These are phyloP conservation scores for Volvox reticuliferus DNA, from an alignment of 139 green algal genomes.

Conservation along the genomic window DNA sequence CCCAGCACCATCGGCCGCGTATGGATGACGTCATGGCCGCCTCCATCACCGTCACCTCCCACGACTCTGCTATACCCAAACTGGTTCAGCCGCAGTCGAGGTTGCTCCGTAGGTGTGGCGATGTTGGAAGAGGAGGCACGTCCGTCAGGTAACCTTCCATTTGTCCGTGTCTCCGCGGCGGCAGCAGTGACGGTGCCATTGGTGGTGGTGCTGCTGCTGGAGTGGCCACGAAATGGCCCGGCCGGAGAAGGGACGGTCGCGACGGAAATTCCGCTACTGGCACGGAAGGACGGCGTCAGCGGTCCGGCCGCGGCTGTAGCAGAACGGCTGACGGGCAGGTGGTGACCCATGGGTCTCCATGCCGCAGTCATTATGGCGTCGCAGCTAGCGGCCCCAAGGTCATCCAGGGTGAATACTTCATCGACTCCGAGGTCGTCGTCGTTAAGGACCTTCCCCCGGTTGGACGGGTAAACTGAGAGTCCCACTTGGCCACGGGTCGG, in stretches of 20 bases:
- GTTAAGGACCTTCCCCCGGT: neutral
- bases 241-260: neutral
- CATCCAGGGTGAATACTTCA: constrained; percentile 32
- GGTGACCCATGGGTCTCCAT: neutral
- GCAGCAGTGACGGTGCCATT: neutral
- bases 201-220: too few species aligned
- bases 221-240: too few species aligned
- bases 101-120: neutral
- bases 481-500: neutral
- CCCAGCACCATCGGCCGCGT: constrained; percentile 2
- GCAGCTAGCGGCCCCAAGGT: neutral
- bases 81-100: constrained; percentile 1
- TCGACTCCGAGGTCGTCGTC: neutral
- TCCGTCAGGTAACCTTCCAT: neutral
- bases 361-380: neutral
- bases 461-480: neutral
- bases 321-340: neutral
- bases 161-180: neutral
- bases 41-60: neutral
- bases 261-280: neutral
- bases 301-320: neutral
- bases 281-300: neutral
- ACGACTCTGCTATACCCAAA: neutral
- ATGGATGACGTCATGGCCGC: constrained; percentile 10
- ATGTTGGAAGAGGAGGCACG: neutral